Evolutionary conservation across 2,329 filamentous ascomycete genomes (phyloP), one percentile per base, ranked within the genome.

Genomic region (Phaeoacremonium minimum): DNA sequence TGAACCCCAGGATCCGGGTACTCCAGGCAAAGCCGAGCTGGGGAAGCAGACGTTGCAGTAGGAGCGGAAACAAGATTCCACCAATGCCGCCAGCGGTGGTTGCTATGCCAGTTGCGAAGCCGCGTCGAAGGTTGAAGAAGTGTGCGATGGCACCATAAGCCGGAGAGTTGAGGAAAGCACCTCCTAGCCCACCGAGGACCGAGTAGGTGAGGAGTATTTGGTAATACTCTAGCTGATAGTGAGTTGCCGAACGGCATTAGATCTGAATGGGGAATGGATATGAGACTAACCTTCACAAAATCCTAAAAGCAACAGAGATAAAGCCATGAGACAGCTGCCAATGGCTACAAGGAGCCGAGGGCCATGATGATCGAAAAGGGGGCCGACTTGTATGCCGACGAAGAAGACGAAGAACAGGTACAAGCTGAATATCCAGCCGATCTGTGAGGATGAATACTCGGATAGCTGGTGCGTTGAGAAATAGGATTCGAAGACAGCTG

Each of bases 381-480:
- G 87, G 0, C 88, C 88, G 33, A 90, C 81, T 50, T 91, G 85
- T 8, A 94, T 76, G 17, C 87, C 87, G 26, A 85, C 80, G 51
- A 91, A 87, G 57, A 93, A 91, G 31, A 85, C 77, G 32, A 91
- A 66, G 52, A 93, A 94, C 18, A 87, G 71, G 53, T 89, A 91
- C 35, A 93, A 64, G 48, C 83, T 82, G 50, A 91, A 90, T 45
- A 95, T 87, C 88, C 88, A 95, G n/a, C 85, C 85, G 33, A 89
- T 81, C 35, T 76, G 71, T 4, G 80, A 81, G 9, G 82, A 71
- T 37, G 64, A 75, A 56, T 88, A 82, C 15, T 72, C 62, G n/a
- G 64, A 66, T 15, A 95, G 71, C 51, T 93, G 86, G 54, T 94
- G 68, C 15, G 70, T 74, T 19, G 77, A 71, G 43, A 94, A 75